Conservation (phyloP, 352 stramenopile species). For the Pythium brachiatum region DNA sequence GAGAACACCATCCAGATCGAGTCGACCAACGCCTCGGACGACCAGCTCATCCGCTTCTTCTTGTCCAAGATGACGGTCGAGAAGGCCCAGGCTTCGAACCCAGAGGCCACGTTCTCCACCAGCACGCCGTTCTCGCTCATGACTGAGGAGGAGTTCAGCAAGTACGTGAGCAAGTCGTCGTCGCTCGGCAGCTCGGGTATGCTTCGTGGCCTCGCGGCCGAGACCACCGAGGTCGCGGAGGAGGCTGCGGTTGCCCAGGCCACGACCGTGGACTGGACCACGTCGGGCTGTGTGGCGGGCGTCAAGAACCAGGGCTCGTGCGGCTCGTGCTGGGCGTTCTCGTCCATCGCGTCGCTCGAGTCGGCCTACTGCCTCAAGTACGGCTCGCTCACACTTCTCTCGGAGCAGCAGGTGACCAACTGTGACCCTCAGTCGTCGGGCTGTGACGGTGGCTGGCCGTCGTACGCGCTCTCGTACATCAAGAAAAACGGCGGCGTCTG, state of each 20-base stretch:
- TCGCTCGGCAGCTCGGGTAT: constrained; percentile 18
- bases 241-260: constrained; percentile 6
- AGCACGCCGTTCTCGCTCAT: constrained; percentile 68
- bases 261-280: constrained; percentile 46
- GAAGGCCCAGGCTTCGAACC: constrained; percentile 42
- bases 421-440: constrained; percentile 83
- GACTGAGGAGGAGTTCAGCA: constrained; percentile 64
- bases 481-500: constrained; percentile 78
- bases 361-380: constrained; percentile 83
- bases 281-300: constrained; percentile 43
- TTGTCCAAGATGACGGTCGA: constrained; percentile 53
- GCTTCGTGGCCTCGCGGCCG: constrained; percentile 4
- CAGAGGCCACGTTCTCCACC: constrained; percentile 54
- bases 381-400: constrained; percentile 69
- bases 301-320: constrained; percentile 97
- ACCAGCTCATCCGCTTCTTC: constrained; percentile 60
- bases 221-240: constrained; percentile 13
- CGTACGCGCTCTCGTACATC: constrained; percentile 89
- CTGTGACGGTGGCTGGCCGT: constrained; percentile 88
- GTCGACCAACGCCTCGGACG: constrained; percentile 18
- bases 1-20: constrained; percentile 6
- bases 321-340: constrained; percentile 97
- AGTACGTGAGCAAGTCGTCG: constrained; percentile 45
- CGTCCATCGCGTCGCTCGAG: constrained; percentile 89
- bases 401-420: constrained; percentile 91